Percentiles rank a stretch among this genome's conserved stretches.
phyloP scores from a whole-genome alignment of 495 filamentous ascomycete species.

The Xylaria acuta region DNA sequence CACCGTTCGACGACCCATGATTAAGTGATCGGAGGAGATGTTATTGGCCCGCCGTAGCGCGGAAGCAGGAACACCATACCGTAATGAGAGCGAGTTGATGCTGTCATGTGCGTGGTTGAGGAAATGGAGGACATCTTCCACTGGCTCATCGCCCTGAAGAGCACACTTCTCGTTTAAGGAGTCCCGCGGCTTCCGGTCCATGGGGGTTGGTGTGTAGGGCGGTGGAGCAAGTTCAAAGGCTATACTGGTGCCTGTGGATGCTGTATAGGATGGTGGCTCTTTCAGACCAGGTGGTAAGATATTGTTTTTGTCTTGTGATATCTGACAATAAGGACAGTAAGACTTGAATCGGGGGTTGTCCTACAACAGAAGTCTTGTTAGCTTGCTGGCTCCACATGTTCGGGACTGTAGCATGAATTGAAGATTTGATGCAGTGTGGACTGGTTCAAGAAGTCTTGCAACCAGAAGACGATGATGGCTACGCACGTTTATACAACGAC shows the following conservation, averaged over 20 bases:
- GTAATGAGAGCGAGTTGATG: slow-evolving; percentile 67
- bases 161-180: slow-evolving; percentile 37
- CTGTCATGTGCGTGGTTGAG: slow-evolving; percentile 67
- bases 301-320: slow-evolving; percentile 50
- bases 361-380: slow-evolving; percentile 43
- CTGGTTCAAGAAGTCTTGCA: not conserved
- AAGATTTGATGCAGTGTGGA: slow-evolving; percentile 1
- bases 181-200: slow-evolving; percentile 17
- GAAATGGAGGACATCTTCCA: slow-evolving; percentile 71
- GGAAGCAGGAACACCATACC: slow-evolving; percentile 66
- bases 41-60: slow-evolving; percentile 66
- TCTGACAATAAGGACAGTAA: slow-evolving; percentile 69
- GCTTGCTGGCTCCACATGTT: not conserved
- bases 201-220: slow-evolving; percentile 42
- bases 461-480: not conserved
- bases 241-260: slow-evolving; percentile 37
- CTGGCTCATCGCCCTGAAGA: slow-evolving; percentile 33
- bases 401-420: not conserved
- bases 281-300: slow-evolving; percentile 61
- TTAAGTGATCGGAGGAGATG: slow-evolving; percentile 67
- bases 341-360: slow-evolving; percentile 70
- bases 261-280: slow-evolving; percentile 65
- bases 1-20: slow-evolving; percentile 68
- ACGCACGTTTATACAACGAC: slow-evolving; percentile 66
- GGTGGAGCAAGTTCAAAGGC: slow-evolving; percentile 45